These are phyloP conservation scores for Pythium folliculosum DNA, from an alignment of 352 stramenopile genomes.

Conservation along the genomic window DNA sequence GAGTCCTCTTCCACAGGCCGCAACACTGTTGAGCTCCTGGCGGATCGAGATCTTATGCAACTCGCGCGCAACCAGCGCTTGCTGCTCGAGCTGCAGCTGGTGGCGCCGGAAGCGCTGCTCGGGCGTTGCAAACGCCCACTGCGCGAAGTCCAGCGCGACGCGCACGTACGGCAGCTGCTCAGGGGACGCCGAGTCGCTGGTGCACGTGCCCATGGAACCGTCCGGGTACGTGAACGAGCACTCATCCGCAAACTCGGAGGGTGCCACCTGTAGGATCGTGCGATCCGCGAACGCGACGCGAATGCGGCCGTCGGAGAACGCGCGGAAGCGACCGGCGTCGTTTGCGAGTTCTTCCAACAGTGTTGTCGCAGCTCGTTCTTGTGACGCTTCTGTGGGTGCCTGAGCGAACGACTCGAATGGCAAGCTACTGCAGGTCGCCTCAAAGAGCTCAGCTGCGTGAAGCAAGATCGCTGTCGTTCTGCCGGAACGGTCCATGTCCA, in stretches of 20 bases:
- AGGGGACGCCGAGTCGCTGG: conserved; percentile 38
- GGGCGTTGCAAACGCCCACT: conserved; percentile 67
- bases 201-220: conserved; percentile 41
- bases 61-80: conserved; percentile 14
- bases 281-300: conserved; percentile 70
- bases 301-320: conserved; percentile 61
- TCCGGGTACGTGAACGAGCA: conserved; percentile 62
- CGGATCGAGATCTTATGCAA: conserved; percentile 30
- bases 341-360: conserved; percentile 36
- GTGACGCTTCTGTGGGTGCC: background rate
- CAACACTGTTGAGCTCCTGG: conserved; percentile 23
- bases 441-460: conserved; percentile 13
- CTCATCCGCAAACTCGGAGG: conserved; percentile 19
- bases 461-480: conserved; percentile 14
- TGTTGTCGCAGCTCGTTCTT: background rate
- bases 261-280: conserved; percentile 65
- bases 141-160: conserved; percentile 54
- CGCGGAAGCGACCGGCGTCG: conserved; percentile 61
- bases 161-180: conserved; percentile 53
- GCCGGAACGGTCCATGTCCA: background rate
- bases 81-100: conserved; percentile 19
- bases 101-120: conserved; percentile 51
- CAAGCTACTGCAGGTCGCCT: background rate
- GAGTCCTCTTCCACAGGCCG: background rate
- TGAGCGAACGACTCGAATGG: background rate